phyloP scores from a whole-genome alignment of 2,329 filamentous ascomycete species.

The Ilyonectria sp. region DNA sequence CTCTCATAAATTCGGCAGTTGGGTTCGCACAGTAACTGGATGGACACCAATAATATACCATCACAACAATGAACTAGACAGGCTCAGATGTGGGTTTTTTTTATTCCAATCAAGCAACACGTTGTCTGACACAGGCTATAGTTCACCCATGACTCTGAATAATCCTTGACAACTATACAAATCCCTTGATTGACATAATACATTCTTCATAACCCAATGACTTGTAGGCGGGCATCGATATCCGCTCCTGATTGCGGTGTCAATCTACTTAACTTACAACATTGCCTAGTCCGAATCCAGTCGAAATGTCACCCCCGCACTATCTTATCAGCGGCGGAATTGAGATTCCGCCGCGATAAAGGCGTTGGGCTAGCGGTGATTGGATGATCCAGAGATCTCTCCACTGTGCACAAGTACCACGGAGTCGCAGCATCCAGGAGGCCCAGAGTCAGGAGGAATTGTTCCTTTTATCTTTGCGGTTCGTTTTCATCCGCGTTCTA shows the following conservation, averaged over 20 bases:
- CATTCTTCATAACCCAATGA: background rate
- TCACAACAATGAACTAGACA: no score
- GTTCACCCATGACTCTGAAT: no score
- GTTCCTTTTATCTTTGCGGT: background rate
- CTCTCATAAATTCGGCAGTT: no score
- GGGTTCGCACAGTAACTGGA: no score
- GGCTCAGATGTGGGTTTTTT: no score
- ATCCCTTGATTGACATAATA: no score
- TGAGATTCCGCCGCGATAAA: background rate
- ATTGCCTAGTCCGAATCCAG: background rate
- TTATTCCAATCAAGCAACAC: no score
- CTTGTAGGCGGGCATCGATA: background rate
- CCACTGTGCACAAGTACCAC: background rate
- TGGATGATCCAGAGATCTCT: background rate
- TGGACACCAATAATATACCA: no score
- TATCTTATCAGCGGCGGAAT: slow-evolving; percentile 4
- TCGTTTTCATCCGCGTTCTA: background rate
- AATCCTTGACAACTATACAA: no score
- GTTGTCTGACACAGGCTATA: no score
- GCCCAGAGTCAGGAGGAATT: background rate
- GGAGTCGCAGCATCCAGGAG: background rate
- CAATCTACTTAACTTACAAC: no score
- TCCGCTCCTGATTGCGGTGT: background rate
- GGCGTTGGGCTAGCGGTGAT: background rate
- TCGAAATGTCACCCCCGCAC: background rate